These are phyloP conservation scores for Penicillium nordicum DNA, from an alignment of 2,329 filamentous ascomycete species.

Conservation along the genomic window DNA sequence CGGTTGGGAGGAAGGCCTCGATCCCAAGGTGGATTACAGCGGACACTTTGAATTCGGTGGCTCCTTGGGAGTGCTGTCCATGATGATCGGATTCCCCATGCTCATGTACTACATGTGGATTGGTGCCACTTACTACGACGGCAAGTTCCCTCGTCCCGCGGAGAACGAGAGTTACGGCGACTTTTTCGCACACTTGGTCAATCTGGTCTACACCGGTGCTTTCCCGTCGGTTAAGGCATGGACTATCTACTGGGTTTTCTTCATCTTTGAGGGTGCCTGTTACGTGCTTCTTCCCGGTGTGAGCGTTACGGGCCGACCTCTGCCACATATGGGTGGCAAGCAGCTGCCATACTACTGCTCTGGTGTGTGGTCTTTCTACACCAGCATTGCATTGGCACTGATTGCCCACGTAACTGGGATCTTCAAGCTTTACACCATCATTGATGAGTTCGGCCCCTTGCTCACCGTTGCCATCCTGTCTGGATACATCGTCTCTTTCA, in stretches of 20 bases:
- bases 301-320: constrained; percentile 80
- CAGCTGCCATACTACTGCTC: constrained; percentile 95
- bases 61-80: constrained; percentile 68
- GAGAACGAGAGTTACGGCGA: constrained; percentile 65
- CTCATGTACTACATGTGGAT: constrained; percentile 99
- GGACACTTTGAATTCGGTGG: constrained; percentile 80
- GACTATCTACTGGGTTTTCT: constrained; percentile 92
- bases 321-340: constrained; percentile 76
- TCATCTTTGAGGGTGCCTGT: constrained; percentile 75
- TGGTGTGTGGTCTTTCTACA: constrained; percentile 80
- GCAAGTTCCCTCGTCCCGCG: constrained; percentile 67
- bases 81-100: constrained; percentile 91
- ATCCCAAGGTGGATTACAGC: constrained; percentile 46
- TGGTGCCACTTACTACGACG: constrained; percentile 87
- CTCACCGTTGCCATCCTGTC: constrained; percentile 91
- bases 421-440: constrained; percentile 85
- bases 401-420: constrained; percentile 74
- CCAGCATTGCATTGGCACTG: constrained; percentile 70
- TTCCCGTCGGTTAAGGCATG: constrained; percentile 81
- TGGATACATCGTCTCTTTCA: constrained; percentile 75
- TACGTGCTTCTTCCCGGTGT: constrained; percentile 87
- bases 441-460: constrained; percentile 92
- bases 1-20: constrained; percentile 41
- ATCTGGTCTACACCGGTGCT: constrained; percentile 76
- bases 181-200: constrained; percentile 67